Evolutionary conservation across 1,284 basidiomycete genomes (phyloP).

Genomic region (Puccinia polysora): DNA sequence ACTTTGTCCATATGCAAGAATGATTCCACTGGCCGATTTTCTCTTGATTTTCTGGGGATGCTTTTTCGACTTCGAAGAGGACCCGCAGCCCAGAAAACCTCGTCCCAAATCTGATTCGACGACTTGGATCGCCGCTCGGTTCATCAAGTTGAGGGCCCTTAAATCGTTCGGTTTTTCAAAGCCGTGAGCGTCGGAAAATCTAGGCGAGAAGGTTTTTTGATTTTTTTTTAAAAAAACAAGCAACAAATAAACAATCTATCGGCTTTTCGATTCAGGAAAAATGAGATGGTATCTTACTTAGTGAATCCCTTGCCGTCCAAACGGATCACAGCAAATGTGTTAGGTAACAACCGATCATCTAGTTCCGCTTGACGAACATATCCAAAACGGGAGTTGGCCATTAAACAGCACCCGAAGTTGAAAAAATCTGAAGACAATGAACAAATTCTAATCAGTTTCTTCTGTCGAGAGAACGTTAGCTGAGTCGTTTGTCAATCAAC

Average conservation of each 20-base stretch:
- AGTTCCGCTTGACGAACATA: constrained; percentile 89
- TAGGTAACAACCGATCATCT: constrained; percentile 76
- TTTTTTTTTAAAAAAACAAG: not conserved
- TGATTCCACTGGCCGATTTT: constrained; percentile 57
- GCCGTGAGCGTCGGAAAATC: constrained; percentile 75
- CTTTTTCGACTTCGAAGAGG: not conserved
- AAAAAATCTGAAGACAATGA: no score
- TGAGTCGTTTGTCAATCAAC: no score
- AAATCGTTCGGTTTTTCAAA: constrained; percentile 90
- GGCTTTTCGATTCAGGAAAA: constrained; percentile 18
- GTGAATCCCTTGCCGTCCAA: constrained; percentile 94
- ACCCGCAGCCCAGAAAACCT: not conserved
- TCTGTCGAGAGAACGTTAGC: no score
- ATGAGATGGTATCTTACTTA: constrained; percentile 59
- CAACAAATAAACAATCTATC: not conserved
- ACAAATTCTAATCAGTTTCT: no score
- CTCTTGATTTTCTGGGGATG: not conserved
- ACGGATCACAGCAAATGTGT: constrained; percentile 77
- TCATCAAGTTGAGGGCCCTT: constrained; percentile 83
- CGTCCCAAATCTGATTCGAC: constrained; percentile 58
- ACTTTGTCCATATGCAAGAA: constrained; percentile 88
- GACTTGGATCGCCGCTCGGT: constrained; percentile 73
- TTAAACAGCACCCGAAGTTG: constrained; percentile 51
- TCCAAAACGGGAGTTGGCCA: constrained; percentile 87
- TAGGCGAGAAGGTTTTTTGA: constrained; percentile 51